Conservation (phyloP, 2,329 filamentous ascomycete species). For the Calonectria montana region DNA sequence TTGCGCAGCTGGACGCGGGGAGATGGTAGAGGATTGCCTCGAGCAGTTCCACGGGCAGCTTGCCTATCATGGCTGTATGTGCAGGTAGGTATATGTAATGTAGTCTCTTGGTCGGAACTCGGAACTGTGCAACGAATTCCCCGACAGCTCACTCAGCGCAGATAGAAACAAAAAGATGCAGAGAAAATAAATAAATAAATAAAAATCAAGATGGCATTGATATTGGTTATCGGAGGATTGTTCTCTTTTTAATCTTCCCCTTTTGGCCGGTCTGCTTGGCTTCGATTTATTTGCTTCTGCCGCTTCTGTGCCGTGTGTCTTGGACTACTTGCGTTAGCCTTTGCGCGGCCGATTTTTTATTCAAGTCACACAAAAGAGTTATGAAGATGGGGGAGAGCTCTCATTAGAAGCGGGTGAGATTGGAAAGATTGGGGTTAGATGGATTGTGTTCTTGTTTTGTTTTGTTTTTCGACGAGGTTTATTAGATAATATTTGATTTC, state of each 20-base stretch:
- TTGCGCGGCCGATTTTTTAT: not conserved
- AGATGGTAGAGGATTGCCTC: conserved; percentile 43
- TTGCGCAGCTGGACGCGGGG: conserved; percentile 33
- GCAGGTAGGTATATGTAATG: not conserved
- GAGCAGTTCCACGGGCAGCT: conserved; percentile 47
- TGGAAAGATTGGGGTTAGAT: not conserved
- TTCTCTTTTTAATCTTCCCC: not conserved
- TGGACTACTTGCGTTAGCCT: not conserved
- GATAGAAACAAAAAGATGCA: not conserved
- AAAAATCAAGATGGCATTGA: not conserved
- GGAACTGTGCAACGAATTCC: not conserved
- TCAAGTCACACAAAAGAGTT: not conserved
- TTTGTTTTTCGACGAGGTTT: not conserved
- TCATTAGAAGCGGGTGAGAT: not conserved
- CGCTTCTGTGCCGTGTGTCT: not conserved
- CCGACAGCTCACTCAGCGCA: no score
- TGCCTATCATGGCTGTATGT: conserved; percentile 40
- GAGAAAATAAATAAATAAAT: not conserved
- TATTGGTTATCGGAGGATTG: not conserved
- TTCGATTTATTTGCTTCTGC: not conserved
- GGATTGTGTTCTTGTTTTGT: not conserved
- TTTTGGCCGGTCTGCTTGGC: not conserved
- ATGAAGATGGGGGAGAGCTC: not conserved
- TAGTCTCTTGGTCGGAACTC: not conserved
- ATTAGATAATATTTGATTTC: not conserved